Conservation (phyloP, 768 basidiomycete species). For the Russula virescens region DNA sequence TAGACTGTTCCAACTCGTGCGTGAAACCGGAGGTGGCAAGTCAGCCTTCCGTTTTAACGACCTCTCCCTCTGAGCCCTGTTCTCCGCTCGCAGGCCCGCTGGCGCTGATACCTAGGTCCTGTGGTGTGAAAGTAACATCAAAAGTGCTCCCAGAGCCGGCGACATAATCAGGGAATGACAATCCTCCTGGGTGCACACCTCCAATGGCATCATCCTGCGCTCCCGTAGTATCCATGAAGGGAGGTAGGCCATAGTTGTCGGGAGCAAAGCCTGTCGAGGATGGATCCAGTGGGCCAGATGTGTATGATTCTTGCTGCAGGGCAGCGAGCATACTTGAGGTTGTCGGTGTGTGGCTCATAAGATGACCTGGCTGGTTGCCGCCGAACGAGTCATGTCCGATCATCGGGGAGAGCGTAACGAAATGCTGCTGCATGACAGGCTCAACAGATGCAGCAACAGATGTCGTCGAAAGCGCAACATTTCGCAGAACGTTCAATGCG, state of each 20-base stretch:
- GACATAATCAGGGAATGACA: constrained; percentile 68
- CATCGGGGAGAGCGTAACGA: constrained; percentile 85
- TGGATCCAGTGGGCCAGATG: constrained; percentile 59
- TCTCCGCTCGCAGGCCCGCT: constrained; percentile 43
- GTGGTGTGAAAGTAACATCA: constrained; percentile 64
- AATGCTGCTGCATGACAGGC: constrained; percentile 87
- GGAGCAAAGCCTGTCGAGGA: constrained; percentile 54
- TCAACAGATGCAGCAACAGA: constrained; percentile 90
- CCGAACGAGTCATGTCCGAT: constrained; percentile 74
- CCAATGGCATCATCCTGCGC: constrained; percentile 59
- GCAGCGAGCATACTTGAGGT: constrained; percentile 90
- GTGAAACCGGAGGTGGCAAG: constrained; percentile 29
- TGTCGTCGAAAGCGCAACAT: constrained; percentile 83
- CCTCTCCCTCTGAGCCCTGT: constrained; percentile 55
- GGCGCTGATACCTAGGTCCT: constrained; percentile 57
- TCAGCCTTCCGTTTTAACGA: constrained; percentile 60
- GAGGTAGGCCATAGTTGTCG: constrained; percentile 63
- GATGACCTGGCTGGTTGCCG: constrained; percentile 43
- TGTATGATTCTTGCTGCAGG: constrained; percentile 71
- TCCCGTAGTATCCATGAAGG: constrained; percentile 70
- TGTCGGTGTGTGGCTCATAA: constrained; percentile 78
- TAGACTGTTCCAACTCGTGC: not conserved
- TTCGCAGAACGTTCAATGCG: constrained; percentile 80
- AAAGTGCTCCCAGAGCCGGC: constrained; percentile 48
- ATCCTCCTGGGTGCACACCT: constrained; percentile 53